Evolutionary conservation across 331 rosid genomes (phyloP), one percentile per base, ranked within the genome.

Genomic region (Pyracantha coccinea): DNA sequence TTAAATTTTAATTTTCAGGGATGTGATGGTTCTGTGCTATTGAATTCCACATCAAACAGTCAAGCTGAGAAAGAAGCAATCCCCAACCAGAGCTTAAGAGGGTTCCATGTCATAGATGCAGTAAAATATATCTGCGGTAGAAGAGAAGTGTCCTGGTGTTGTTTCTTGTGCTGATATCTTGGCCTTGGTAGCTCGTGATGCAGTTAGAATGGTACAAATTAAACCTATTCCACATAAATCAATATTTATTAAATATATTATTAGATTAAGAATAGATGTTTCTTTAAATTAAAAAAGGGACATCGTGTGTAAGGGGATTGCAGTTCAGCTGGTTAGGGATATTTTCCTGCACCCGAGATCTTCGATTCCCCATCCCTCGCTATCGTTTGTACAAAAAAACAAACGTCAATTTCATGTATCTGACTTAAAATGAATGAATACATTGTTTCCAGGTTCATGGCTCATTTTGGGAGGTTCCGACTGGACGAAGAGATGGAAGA

Each of bases 401-500:
- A 10, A 10, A 38, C 45, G 14, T 38, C 45, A 38, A 35, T 2
- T 35, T 10, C 45, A 38, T 38, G 10, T 38, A 38, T 2, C 45
- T 50, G 57, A 7, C 21, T 47, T 12, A 50, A 5, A 50, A 20
- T 47, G 15, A 14, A 28, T 8, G 20, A 5, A 52, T 53, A 33
- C 23, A 31, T 38, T 71, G 9, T 4, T 20, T 60, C 44, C 63
- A 83, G 90, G 25, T 61, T 31, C 41, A 55, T 54, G 84, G 90
- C 33, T 84, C 86, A 33, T 52, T 4, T 5, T 86, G 90, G 90
- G 54, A 73, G 23, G 88, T 86, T 27, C 88, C 85, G 1, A 81
- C 83, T 1, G 90, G 90, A 35, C 55, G 88, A 58, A 83, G 80
- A 71, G 90, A 86, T 33, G 90, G 88, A 76, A 81, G 59, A 7